Evolutionary conservation across 352 stramenopile species (phyloP).

Genomic region (Phytophthora ohioensis): DNA sequence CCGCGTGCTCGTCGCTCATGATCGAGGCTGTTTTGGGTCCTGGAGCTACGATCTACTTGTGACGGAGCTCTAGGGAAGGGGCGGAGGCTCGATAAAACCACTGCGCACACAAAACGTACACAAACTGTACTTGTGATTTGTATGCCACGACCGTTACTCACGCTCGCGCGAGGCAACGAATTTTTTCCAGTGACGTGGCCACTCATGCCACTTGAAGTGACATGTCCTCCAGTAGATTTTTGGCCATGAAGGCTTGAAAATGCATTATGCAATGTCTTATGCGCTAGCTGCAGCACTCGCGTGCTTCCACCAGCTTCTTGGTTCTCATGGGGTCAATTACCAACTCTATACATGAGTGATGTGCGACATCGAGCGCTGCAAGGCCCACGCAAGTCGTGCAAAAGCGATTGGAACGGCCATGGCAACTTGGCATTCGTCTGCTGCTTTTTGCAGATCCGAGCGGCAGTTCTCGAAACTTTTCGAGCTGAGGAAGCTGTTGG

Average conservation of each 20-base stretch:
- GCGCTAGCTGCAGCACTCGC: background rate
- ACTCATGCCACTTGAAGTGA: slow-evolving; percentile 24
- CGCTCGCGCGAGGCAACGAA: slow-evolving; percentile 13
- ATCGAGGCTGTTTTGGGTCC: background rate
- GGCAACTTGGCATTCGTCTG: slow-evolving; percentile 4
- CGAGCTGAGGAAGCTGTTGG: slow-evolving; percentile 19
- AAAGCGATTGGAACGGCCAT: slow-evolving; percentile 5
- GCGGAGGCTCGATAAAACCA: slow-evolving; percentile 20
- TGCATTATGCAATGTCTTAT: background rate
- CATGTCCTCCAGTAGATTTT: slow-evolving; percentile 6
- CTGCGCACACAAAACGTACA: slow-evolving; percentile 29
- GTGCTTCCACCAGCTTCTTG: slow-evolving; percentile 7
- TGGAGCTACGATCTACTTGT: slow-evolving; percentile 36
- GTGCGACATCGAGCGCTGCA: slow-evolving; percentile 6
- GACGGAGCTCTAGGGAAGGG: slow-evolving; percentile 27
- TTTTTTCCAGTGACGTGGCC: slow-evolving; percentile 33
- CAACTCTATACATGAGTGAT: slow-evolving; percentile 9
- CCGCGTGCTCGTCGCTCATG: slow-evolving; percentile 45
- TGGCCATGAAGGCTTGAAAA: background rate
- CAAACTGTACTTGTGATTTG: slow-evolving; percentile 27
- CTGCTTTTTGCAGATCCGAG: slow-evolving; percentile 8
- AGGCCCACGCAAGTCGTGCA: background rate
- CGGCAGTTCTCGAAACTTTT: slow-evolving; percentile 13
- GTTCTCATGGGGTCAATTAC: background rate
- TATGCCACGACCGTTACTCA: slow-evolving; percentile 30